A percentile compares a stretch with the other conserved stretches of the same genome.
Evolutionary conservation across 1,284 basidiomycete genomes (phyloP).

Genomic region (Irpex rosettiformis): DNA sequence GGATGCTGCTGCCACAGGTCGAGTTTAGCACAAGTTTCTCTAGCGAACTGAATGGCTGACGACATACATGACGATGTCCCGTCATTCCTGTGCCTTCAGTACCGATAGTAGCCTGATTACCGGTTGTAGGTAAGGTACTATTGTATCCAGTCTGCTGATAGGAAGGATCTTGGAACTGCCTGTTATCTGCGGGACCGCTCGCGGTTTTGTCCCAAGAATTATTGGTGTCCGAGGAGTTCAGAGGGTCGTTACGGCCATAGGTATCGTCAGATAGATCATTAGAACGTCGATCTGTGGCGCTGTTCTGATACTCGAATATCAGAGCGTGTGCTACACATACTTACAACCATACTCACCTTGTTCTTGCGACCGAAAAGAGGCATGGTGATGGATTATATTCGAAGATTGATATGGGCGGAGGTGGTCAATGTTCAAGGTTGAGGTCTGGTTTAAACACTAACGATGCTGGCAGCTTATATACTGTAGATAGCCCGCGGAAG

Average conservation of each 20-base stretch:
- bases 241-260: background rate
- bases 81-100: background rate
- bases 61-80: background rate
- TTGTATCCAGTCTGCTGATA: background rate
- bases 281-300: background rate
- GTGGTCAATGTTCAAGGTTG: background rate
- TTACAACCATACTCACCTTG: slow-evolving; percentile 9
- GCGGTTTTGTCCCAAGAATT: background rate
- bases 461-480: slow-evolving; percentile 5
- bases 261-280: background rate
- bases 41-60: background rate
- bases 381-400: slow-evolving; percentile 10
- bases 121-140: background rate
- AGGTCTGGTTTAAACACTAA: background rate
- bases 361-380: slow-evolving; percentile 19
- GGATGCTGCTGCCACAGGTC: background rate
- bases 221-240: background rate
- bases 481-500: background rate
- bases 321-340: background rate
- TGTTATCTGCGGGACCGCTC: background rate
- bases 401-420: background rate
- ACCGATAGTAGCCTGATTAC: background rate
- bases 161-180: background rate
- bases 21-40: background rate
- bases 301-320: background rate